phyloP scores from a whole-genome alignment of 108 stramenopile species.

The Skeletonema marinoi region DNA sequence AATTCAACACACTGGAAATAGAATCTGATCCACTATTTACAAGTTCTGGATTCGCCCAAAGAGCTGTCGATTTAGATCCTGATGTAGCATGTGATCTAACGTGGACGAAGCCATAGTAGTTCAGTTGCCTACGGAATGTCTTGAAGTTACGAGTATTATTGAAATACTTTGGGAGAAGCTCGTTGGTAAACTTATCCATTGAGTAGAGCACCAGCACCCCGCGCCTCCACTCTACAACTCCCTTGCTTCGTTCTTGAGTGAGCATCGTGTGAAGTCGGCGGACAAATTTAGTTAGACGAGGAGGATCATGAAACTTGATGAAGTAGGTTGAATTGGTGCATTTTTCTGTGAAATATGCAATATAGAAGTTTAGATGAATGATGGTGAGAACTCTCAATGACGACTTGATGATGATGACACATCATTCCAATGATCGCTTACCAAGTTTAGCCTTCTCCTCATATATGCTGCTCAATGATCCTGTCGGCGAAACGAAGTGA shows the following conservation, averaged over 20 bases:
- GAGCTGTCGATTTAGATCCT: conserved; percentile 62
- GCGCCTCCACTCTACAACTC: conserved; percentile 84
- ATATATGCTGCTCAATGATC: not conserved
- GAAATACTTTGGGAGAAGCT: conserved; percentile 90
- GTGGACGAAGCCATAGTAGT: conserved; percentile 77
- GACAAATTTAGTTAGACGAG: conserved; percentile 85
- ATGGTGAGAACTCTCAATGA: not conserved
- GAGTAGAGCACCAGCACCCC: conserved; percentile 87
- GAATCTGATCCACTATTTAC: conserved; percentile 54
- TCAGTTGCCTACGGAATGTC: conserved; percentile 90
- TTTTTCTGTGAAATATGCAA: not conserved
- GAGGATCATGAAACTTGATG: not conserved
- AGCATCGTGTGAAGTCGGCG: conserved; percentile 85
- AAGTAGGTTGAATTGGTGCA: not conserved
- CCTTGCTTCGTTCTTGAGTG: conserved; percentile 58
- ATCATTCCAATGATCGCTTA: not conserved
- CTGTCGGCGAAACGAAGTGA: not conserved
- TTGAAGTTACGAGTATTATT: conserved; percentile 93
- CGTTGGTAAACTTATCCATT: conserved; percentile 82
- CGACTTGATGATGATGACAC: not conserved
- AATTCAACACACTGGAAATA: conserved; percentile 69
- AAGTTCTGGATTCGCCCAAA: conserved; percentile 86
- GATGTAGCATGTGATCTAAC: conserved; percentile 73
- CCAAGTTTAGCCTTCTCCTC: not conserved
- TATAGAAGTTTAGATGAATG: not conserved